A percentile compares a stretch with the other conserved stretches of the same genome.
These are phyloP conservation scores for Pseudognaphalium luteoalbum DNA, from an alignment of 129 eudicot species.

Conservation along the genomic window DNA sequence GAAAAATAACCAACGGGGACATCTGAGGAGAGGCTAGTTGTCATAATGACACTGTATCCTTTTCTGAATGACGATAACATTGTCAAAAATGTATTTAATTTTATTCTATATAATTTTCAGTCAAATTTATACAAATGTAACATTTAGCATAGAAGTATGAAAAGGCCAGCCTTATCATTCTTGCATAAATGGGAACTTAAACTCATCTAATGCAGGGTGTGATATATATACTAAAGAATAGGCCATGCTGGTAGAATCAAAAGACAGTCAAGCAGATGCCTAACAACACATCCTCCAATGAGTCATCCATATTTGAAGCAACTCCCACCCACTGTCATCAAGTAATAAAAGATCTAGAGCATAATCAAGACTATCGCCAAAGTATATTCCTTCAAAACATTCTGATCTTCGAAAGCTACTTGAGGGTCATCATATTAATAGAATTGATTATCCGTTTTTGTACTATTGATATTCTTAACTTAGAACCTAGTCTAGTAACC, in stretches of 20 bases:
- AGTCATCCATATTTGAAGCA: no score
- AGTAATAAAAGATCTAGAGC: no score
- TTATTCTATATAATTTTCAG: conserved; percentile 1
- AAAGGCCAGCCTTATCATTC: not conserved
- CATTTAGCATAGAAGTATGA: not conserved
- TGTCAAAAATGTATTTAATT: not conserved
- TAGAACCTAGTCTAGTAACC: not conserved
- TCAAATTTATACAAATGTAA: not conserved
- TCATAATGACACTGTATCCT: conserved; percentile 84
- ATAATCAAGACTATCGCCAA: no score
- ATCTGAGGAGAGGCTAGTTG: conserved; percentile 97
- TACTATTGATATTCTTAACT: not conserved
- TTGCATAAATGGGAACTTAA: not conserved
- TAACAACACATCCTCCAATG: not conserved
- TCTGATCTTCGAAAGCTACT: not conserved
- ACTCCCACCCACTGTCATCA: no score
- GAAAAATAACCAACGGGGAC: conserved; percentile 98
- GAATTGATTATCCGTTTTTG: not conserved
- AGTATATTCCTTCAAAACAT: not conserved
- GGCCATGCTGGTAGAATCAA: not conserved
- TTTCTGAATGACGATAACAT: conserved; percentile 45
- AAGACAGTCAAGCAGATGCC: not conserved
- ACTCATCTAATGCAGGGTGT: not conserved
- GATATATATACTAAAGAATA: not conserved
- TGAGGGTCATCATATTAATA: not conserved